Evolutionary conservation across 352 stramenopile genomes (phyloP).

Genomic region (Pythium brachiatum): DNA sequence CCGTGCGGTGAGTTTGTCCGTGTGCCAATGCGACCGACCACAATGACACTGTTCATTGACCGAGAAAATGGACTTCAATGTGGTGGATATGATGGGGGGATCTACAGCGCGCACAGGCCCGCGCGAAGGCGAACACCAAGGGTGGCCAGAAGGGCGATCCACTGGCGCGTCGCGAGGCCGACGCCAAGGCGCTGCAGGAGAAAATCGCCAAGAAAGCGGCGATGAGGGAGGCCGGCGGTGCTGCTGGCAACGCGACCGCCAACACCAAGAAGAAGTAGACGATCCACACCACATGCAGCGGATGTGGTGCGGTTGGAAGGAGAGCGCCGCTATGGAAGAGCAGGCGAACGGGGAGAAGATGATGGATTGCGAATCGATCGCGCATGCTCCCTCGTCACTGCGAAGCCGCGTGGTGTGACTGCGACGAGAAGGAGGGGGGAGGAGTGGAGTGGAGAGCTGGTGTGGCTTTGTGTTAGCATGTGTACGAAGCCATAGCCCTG

Average conservation of each 20-base stretch:
- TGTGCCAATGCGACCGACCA: not conserved
- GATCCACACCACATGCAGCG: no score
- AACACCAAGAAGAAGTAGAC: slow-evolving; percentile 24
- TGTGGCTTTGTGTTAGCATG: slow-evolving; percentile 11
- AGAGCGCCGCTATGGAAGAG: not conserved
- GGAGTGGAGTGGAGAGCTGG: not conserved
- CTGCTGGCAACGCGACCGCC: slow-evolving; percentile 25
- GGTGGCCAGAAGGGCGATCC: slow-evolving; percentile 40
- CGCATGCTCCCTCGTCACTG: slow-evolving; percentile 12
- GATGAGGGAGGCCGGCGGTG: slow-evolving; percentile 48
- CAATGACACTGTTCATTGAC: not conserved
- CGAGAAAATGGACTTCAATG: not conserved
- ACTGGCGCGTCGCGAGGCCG: slow-evolving; percentile 55
- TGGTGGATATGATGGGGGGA: not conserved
- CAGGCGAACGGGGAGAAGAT: not conserved
- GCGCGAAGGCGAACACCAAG: slow-evolving; percentile 33
- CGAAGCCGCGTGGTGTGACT: not conserved
- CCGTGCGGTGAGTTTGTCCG: slow-evolving; percentile 45
- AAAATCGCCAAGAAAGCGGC: slow-evolving; percentile 78
- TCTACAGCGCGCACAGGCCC: slow-evolving; percentile 53
- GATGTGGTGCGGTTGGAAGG: no score
- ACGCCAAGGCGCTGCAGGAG: slow-evolving; percentile 79
- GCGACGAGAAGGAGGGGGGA: not conserved
- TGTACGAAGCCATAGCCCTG: slow-evolving; percentile 4
- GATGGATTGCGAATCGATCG: slow-evolving; percentile 24